These are phyloP conservation scores for Aspergillus clavatus DNA, from an alignment of 2,329 filamentous ascomycete species.

Conservation along the genomic window DNA sequence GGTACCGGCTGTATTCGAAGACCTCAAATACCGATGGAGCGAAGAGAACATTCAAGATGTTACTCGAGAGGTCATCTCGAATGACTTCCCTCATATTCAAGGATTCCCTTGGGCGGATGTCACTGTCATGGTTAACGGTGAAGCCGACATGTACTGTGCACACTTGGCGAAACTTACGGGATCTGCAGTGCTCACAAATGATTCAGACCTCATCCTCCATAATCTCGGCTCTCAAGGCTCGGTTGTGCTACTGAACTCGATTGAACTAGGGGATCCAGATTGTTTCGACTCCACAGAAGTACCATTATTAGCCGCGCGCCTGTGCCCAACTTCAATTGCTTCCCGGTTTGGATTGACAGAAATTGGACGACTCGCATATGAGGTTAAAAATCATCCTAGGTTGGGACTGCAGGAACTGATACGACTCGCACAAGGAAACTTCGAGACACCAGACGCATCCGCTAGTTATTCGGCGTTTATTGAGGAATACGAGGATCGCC, in stretches of 20 bases:
- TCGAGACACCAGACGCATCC: slow-evolving; percentile 10
- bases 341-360: slow-evolving; percentile 30
- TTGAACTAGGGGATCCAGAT: slow-evolving; percentile 40
- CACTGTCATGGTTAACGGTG: slow-evolving; percentile 66
- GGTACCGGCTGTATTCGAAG: slow-evolving; percentile 71
- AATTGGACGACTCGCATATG: slow-evolving; percentile 38
- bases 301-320: slow-evolving; percentile 29
- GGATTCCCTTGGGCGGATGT: slow-evolving; percentile 32
- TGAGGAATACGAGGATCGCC: slow-evolving; percentile 32
- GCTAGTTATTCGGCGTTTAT: slow-evolving; percentile 28
- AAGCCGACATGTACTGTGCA: slow-evolving; percentile 81
- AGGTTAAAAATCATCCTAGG: slow-evolving; percentile 31
- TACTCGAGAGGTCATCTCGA: slow-evolving; percentile 12
- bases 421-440: slow-evolving; percentile 25
- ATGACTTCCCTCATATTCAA: slow-evolving; percentile 24
- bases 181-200: slow-evolving; percentile 67
- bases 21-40: slow-evolving; percentile 50
- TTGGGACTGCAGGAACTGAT: slow-evolving; percentile 28
- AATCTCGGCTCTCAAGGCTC: slow-evolving; percentile 58
- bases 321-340: slow-evolving; percentile 37
- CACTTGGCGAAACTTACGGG: slow-evolving; percentile 53
- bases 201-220: slow-evolving; percentile 79
- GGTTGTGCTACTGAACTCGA: slow-evolving; percentile 65
- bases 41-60: slow-evolving; percentile 20
- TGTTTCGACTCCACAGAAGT: slow-evolving; percentile 8